Evolutionary conservation across 2,329 filamentous ascomycete genomes (phyloP).

Genomic region (Colletotrichum spinosum): DNA sequence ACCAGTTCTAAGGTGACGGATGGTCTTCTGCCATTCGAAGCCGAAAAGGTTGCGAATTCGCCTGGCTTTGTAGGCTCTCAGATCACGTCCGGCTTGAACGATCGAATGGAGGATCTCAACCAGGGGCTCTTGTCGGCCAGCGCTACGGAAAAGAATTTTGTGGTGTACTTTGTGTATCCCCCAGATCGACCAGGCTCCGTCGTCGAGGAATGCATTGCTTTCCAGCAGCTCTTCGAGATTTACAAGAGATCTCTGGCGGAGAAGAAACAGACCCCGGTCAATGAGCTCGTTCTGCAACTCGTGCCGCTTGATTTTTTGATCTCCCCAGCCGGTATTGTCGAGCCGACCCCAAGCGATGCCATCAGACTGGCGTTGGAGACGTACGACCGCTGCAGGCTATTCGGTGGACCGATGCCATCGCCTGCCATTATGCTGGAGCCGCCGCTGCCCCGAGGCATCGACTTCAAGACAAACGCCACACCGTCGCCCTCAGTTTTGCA

Average conservation of each 20-base stretch:
- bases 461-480: conserved; percentile 76
- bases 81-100: conserved; percentile 53
- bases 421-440: conserved; percentile 81
- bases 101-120: conserved; percentile 61
- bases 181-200: conserved; percentile 71
- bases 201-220: conserved; percentile 78
- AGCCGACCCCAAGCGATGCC: conserved; percentile 71
- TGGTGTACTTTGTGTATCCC: conserved; percentile 82
- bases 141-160: conserved; percentile 69
- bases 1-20: conserved; percentile 56
- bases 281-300: conserved; percentile 82
- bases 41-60: conserved; percentile 52
- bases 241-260: conserved; percentile 64
- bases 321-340: conserved; percentile 69
- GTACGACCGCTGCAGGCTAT: conserved; percentile 78
- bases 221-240: conserved; percentile 77
- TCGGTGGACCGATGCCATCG: conserved; percentile 68
- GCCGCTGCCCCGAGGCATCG: conserved; percentile 75
- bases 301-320: conserved; percentile 77
- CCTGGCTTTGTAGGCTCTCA: conserved; percentile 30
- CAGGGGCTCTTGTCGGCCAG: conserved; percentile 57
- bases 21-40: conserved; percentile 62
- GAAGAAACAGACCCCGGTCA: conserved; percentile 57
- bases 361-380: conserved; percentile 76
- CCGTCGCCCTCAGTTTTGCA: conserved; percentile 80